Evolutionary conservation across 495 filamentous ascomycete species (phyloP).

Genomic region (Cairneyella variabilis): DNA sequence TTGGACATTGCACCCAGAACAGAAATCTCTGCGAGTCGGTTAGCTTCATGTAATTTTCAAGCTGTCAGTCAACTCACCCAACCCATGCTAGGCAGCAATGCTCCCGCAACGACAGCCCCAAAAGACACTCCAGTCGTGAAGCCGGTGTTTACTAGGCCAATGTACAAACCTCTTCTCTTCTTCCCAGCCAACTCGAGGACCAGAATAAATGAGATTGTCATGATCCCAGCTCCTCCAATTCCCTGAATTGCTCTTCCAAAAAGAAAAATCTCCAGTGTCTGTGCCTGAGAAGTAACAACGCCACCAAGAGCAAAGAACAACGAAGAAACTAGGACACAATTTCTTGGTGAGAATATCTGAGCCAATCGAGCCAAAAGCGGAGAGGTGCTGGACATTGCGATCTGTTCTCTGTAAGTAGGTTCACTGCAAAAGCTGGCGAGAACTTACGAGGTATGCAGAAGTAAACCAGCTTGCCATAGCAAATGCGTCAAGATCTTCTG

Average conservation of each 20-base stretch:
- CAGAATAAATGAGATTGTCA: conserved; percentile 64
- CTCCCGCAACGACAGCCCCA: conserved; percentile 67
- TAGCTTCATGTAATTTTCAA: background rate
- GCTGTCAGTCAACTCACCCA: conserved; percentile 52
- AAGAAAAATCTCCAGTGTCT: conserved; percentile 55
- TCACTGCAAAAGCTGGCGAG: background rate
- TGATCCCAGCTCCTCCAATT: conserved; percentile 60
- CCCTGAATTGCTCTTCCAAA: conserved; percentile 62
- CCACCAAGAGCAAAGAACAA: conserved; percentile 56
- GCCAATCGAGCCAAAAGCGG: conserved; percentile 64
- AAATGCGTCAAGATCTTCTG: conserved; percentile 67
- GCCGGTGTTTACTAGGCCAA: conserved; percentile 62
- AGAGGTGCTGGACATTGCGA: conserved; percentile 62
- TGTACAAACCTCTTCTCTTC: conserved; percentile 60
- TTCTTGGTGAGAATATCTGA: conserved; percentile 61
- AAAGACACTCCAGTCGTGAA: conserved; percentile 67
- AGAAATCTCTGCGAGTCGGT: conserved; percentile 49
- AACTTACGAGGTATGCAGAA: conserved; percentile 51
- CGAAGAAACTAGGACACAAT: conserved; percentile 53
- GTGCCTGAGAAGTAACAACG: conserved; percentile 56
- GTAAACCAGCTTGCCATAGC: conserved; percentile 72
- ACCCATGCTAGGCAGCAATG: conserved; percentile 54
- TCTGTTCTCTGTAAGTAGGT: conserved; percentile 29
- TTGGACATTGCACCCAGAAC: conserved; percentile 63
- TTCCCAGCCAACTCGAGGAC: conserved; percentile 63